These are phyloP conservation scores for Backusella liffmaniae DNA, from an alignment of 192 early-diverging fungal genomes.

Conservation along the genomic window DNA sequence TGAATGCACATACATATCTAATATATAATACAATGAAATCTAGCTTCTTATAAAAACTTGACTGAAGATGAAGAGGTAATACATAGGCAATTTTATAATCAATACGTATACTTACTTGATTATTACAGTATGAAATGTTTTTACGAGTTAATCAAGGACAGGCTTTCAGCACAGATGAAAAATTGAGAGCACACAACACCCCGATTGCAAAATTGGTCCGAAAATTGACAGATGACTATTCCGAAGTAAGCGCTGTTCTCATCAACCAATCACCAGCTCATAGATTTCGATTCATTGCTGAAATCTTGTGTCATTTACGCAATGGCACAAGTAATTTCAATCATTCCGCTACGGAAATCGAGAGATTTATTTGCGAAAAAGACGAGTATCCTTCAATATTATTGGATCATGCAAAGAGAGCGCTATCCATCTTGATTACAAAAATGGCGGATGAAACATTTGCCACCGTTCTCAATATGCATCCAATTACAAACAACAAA, in stretches of 20 bases:
- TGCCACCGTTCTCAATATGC: neutral
- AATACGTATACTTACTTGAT: neutral
- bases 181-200: neutral
- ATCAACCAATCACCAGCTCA: neutral
- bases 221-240: neutral
- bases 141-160: neutral
- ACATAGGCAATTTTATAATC: neutral
- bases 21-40: neutral
- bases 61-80: slow-evolving; percentile 4
- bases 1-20: neutral
- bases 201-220: neutral
- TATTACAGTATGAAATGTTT: slow-evolving; percentile 8
- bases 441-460: neutral
- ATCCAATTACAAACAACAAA: neutral
- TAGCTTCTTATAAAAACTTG: slow-evolving; percentile 4
- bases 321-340: neutral
- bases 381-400: neutral
- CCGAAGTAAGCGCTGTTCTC: neutral
- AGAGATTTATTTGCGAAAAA: neutral
- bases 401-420: neutral
- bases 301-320: neutral
- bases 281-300: neutral
- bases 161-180: neutral
- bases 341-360: neutral
- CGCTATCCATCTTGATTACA: neutral